These are phyloP conservation scores for Papiliotrema flavescens DNA, from an alignment of 1,284 basidiomycete genomes.

Conservation along the genomic window DNA sequence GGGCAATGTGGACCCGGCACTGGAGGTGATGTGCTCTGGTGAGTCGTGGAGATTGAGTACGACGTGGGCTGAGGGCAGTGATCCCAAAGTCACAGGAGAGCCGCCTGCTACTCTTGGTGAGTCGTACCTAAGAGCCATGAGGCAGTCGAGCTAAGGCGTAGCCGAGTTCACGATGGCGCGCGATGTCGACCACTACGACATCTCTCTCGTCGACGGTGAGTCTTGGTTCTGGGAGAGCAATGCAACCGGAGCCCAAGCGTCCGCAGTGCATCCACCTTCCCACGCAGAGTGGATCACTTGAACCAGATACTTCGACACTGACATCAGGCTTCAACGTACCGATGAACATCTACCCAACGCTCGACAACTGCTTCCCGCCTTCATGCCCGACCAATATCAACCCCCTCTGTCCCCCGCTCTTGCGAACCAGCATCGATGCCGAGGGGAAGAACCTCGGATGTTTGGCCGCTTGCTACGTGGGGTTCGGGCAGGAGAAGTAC, in stretches of 20 bases:
- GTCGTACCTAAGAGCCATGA: neutral
- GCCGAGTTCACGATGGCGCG: conserved; percentile 30
- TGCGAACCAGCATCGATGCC: conserved; percentile 19
- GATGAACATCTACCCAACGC: conserved; percentile 20
- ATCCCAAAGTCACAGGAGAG: conserved; percentile 4
- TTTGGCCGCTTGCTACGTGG: conserved; percentile 22
- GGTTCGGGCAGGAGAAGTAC: conserved; percentile 24
- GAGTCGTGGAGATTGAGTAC: neutral
- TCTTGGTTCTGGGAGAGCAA: neutral
- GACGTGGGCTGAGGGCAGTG: neutral
- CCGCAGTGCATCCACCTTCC: too few relatives aligned
- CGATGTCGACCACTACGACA: conserved; percentile 26
- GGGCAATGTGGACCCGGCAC: conserved; percentile 19
- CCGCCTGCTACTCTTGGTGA: conserved; percentile 21
- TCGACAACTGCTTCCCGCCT: conserved; percentile 14
- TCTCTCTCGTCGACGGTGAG: conserved; percentile 35
- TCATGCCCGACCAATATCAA: conserved; percentile 27
- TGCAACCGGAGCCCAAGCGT: too few relatives aligned
- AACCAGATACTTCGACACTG: neutral
- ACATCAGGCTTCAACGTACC: conserved; percentile 32
- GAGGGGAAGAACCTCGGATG: conserved; percentile 27
- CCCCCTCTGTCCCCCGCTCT: conserved; percentile 17
- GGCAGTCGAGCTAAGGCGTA: neutral
- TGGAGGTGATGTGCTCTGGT: conserved; percentile 18
- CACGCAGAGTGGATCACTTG: too few relatives aligned